Base-by-base conservation (phyloP, 2,329 filamentous ascomycete species). In the Cordyceps pruinosa region DNA sequence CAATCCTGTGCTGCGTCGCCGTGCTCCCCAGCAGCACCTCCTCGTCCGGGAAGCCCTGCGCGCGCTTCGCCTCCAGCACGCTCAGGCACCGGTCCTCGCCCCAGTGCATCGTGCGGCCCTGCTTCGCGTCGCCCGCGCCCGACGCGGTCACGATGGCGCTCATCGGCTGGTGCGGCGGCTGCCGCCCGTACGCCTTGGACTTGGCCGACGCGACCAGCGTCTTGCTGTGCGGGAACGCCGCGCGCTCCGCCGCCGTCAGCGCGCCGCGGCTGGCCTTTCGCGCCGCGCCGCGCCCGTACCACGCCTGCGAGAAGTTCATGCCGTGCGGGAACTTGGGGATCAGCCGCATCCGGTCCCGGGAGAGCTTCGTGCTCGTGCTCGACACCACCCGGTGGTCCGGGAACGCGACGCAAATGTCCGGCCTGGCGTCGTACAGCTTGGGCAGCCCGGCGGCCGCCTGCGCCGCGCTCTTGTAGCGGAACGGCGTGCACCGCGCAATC, bases 21-120 rank as follows among this genome's bases (percentile, higher is more conserved):
- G 77, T 68, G 0, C 55, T 64, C 0, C 89, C 89, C 1, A 92
- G 68, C 1, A 95, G 68, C 0, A 92, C 78, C 58, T 93, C 89
- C 6, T 84, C 61, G 56, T 93, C 87, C 0, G 77, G 82, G 41
- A 88, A 84, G 0, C 87, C 86, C 67, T 94, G 89, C 0, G 84
- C 86, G 2, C 87, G 75, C 1, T 86, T 73, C 0, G 77, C 81
- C 68, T 94, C 90, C 73, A 86, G 76, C 2, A 93, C 68, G 0
- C 79, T 85, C 0, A 89, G 63, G 0, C 78, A 69, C 0, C 90
- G 77, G 19, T 80, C 72, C 60, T 92, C 78, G 0, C 74, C 66
- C 83, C 86, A 92, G 66, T 94, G 89, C 7, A 90, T 61, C 0
- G 72, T 65, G 0, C 72, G 69, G 0, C 87, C 83, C 2, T 73